Evolutionary conservation across 805 yeast species (phyloP), one percentile per base, ranked within the genome.

Genomic region (Yamadazyma phyllophila): DNA sequence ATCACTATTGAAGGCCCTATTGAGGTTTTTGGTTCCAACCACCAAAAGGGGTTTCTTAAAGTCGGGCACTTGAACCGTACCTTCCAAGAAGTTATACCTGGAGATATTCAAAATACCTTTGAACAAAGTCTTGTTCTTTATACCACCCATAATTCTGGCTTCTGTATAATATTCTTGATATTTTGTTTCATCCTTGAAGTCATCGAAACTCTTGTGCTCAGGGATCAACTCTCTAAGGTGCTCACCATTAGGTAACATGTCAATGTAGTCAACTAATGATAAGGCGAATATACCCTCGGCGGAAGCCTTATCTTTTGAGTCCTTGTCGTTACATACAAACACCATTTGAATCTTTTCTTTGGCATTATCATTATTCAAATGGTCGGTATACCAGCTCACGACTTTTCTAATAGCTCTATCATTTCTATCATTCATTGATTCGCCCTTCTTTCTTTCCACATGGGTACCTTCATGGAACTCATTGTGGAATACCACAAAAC

Each of bases 1-100:
- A 59, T 94, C 99, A 24, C 96, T 91, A 56, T 88, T 88, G 69
- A 92, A 92, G 0, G 92, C 86, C 65, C 99, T 81, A 63, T 94
- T 94, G 55, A 94, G 67, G 61, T 83, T 83, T 57, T 87, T 88
- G 39, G 91, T 76, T 0, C 99, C 99, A 10, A 86, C 66, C 32
- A 94, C 72, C 34, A 92, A 70, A 26, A 94, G 73, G 1, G 97
- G 97, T 61, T 83, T 85, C 36, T 88, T 83, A 58, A 88, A 83
- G 0, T 85, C 79, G 1, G 83, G 71, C 4, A 86, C 78, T 41
- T 80, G 76, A 2, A 94, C 84, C 0, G 86, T 77, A 41, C 96
- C 99, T 67, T 94, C 96, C 47, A 91, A 73, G 58, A 86, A 83
- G 62, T 94, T 94, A 63, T 89, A 94, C 14, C 90, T 82, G 4